A percentile compares a stretch with the other conserved stretches of the same genome.
phyloP scores from a whole-genome alignment of 768 basidiomycete species.

The Scleroderma citrinum region DNA sequence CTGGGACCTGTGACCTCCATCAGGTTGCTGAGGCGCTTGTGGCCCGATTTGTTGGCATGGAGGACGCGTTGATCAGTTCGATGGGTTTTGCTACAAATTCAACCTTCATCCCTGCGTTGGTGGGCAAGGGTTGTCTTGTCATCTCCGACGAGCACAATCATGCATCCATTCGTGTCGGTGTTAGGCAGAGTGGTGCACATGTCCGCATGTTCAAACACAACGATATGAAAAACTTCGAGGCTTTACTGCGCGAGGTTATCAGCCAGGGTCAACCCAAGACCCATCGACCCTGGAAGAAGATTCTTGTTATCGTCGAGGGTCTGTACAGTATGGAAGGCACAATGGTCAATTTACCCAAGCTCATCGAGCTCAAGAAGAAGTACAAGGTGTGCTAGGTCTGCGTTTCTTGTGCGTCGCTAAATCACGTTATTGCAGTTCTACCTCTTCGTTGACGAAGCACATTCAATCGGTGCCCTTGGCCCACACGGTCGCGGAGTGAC shows the following conservation, averaged over 20 bases:
- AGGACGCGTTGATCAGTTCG: slow-evolving; percentile 84
- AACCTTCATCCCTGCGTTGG: slow-evolving; percentile 87
- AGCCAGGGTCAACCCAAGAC: slow-evolving; percentile 97
- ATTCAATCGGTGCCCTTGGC: slow-evolving; percentile 94
- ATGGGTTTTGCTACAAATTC: slow-evolving; percentile 99
- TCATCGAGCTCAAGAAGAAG: slow-evolving; percentile 84
- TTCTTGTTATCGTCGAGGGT: slow-evolving; percentile 90
- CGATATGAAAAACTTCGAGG: slow-evolving; percentile 79
- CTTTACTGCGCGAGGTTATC: slow-evolving; percentile 80
- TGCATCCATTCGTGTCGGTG: slow-evolving; percentile 90
- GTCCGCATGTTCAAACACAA: slow-evolving; percentile 98
- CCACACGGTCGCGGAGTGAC: slow-evolving; percentile 91
- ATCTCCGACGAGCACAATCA: slow-evolving; percentile 98
- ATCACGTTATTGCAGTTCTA: slow-evolving; percentile 62
- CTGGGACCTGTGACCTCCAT: slow-evolving; percentile 85
- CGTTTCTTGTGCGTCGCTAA: slow-evolving; percentile 10
- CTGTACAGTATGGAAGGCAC: slow-evolving; percentile 99
- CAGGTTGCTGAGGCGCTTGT: slow-evolving; percentile 77
- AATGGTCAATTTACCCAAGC: slow-evolving; percentile 71
- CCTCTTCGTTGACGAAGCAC: slow-evolving; percentile 93
- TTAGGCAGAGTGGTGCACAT: slow-evolving; percentile 80
- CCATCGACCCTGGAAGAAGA: slow-evolving; percentile 99
- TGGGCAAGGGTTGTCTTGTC: slow-evolving; percentile 85
- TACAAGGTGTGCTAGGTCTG: slow-evolving; percentile 66
- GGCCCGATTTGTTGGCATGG: slow-evolving; percentile 83